Evolutionary conservation across 2,329 filamentous ascomycete genomes (phyloP).

Genomic region (Knufia petricola): DNA sequence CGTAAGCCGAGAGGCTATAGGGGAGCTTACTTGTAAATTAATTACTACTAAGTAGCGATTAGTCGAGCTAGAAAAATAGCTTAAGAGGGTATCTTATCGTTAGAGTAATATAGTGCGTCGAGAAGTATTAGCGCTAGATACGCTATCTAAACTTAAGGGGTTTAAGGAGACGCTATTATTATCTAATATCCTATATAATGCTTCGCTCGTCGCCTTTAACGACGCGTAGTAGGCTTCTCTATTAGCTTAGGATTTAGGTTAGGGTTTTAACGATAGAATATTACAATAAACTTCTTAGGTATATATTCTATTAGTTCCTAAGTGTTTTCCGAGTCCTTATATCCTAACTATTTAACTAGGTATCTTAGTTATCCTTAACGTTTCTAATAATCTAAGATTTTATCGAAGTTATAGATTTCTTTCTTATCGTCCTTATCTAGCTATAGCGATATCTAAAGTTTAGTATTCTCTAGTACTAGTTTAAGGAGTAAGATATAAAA

Average conservation of each 20-base stretch:
- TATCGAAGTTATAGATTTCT: slow-evolving; percentile 6
- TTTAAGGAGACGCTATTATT: background rate
- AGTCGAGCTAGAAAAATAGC: background rate
- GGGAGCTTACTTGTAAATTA: too few species aligned
- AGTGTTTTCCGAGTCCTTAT: slow-evolving; percentile 5
- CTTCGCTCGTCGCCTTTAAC: background rate
- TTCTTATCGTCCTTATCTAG: background rate
- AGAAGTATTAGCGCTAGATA: background rate
- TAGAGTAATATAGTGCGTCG: slow-evolving; percentile 1
- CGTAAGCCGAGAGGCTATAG: background rate
- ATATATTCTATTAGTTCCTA: slow-evolving; percentile 11
- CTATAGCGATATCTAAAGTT: slow-evolving; percentile 1
- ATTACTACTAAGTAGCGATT: background rate
- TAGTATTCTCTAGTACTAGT: background rate
- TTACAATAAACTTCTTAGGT: background rate
- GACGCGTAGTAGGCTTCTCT: background rate
- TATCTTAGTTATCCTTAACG: slow-evolving; percentile 5
- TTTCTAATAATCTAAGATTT: background rate
- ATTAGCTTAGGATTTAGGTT: background rate
- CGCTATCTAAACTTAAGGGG: background rate
- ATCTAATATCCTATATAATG: background rate
- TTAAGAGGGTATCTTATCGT: background rate
- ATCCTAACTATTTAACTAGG: slow-evolving; percentile 13
- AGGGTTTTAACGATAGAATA: slow-evolving; percentile 1
- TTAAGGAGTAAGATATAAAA: background rate